A percentile compares a stretch with the other conserved stretches of the same genome.
phyloP scores from a whole-genome alignment of 2,329 filamentous ascomycete genomes.

The Niveomyces coronatus region DNA sequence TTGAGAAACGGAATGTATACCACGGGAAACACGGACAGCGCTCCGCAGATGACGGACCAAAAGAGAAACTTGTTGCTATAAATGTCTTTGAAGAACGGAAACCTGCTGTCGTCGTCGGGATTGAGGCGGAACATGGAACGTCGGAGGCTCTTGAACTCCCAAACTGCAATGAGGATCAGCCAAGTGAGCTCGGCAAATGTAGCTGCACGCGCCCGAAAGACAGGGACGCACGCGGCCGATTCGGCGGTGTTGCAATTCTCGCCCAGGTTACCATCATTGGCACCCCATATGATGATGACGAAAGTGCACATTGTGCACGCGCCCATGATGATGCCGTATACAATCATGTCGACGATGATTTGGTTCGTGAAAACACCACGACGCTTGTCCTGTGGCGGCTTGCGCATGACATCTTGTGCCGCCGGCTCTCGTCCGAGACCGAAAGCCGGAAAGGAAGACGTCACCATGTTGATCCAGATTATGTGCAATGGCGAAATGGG shows the following conservation, averaged over 20 bases:
- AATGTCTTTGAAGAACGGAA: slow-evolving; percentile 50
- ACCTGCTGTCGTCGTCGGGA: slow-evolving; percentile 37
- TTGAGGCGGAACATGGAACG: slow-evolving; percentile 62
- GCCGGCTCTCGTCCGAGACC: slow-evolving; percentile 74
- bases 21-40: slow-evolving; percentile 53
- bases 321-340: slow-evolving; percentile 72
- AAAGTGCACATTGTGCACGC: slow-evolving; percentile 56
- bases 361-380: slow-evolving; percentile 68
- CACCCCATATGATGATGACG: slow-evolving; percentile 52
- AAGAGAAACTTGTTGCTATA: slow-evolving; percentile 63
- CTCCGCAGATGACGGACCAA: slow-evolving; percentile 52
- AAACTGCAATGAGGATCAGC: slow-evolving; percentile 63
- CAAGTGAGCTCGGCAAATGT: slow-evolving; percentile 66
- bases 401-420: slow-evolving; percentile 64
- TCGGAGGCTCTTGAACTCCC: slow-evolving; percentile 67
- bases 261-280: slow-evolving; percentile 45
- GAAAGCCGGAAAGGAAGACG: slow-evolving; percentile 78
- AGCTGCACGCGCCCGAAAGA: slow-evolving; percentile 61
- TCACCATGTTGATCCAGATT: slow-evolving; percentile 92
- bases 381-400: slow-evolving; percentile 61
- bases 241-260: slow-evolving; percentile 51
- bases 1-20: slow-evolving; percentile 67
- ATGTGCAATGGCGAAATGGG: slow-evolving; percentile 79
- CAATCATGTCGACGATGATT: slow-evolving; percentile 67
- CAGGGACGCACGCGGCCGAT: slow-evolving; percentile 43